Conservation (phyloP, 1,139 yeast genomes). For the Nadsonia starkeyi-henricii region DNA sequence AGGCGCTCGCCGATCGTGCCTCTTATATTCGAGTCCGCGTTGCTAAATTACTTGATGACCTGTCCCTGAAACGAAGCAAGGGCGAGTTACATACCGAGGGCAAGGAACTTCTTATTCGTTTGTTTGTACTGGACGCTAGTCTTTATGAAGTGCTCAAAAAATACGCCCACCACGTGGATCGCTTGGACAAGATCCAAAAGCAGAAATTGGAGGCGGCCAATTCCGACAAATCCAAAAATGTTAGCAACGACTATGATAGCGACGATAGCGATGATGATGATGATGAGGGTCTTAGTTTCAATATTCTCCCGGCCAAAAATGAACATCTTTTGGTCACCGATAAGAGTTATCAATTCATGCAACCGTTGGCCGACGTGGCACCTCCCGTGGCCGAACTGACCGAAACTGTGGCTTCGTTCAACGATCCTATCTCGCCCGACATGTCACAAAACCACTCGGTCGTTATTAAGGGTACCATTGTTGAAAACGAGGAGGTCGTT, state of each 20-base stretch:
- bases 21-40: slow-evolving; percentile 17
- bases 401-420: slow-evolving; percentile 2
- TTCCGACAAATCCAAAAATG: too few species aligned
- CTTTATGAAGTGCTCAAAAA: slow-evolving; percentile 18
- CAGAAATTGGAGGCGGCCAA: too few species aligned
- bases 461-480: slow-evolving; percentile 6
- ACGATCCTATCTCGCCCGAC: not conserved
- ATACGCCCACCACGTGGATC: not conserved
- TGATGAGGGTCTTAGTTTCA: not conserved
- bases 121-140: slow-evolving; percentile 22
- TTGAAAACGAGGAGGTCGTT: slow-evolving; percentile 5
- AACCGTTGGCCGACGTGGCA: not conserved
- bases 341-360: not conserved
- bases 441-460: too few species aligned
- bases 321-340: not conserved
- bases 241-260: too few species aligned
- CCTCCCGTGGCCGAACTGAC: not conserved
- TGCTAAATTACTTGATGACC: slow-evolving; percentile 16
- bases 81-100: slow-evolving; percentile 13
- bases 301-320: not conserved
- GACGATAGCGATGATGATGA: not conserved
- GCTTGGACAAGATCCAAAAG: not conserved
- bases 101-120: slow-evolving; percentile 18
- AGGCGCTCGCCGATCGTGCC: slow-evolving; percentile 18
- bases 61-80: slow-evolving; percentile 14